A percentile compares a stretch with the other conserved stretches of the same genome.
phyloP scores from a whole-genome alignment of 73 alveolate species.

The Urostyla sp. region DNA sequence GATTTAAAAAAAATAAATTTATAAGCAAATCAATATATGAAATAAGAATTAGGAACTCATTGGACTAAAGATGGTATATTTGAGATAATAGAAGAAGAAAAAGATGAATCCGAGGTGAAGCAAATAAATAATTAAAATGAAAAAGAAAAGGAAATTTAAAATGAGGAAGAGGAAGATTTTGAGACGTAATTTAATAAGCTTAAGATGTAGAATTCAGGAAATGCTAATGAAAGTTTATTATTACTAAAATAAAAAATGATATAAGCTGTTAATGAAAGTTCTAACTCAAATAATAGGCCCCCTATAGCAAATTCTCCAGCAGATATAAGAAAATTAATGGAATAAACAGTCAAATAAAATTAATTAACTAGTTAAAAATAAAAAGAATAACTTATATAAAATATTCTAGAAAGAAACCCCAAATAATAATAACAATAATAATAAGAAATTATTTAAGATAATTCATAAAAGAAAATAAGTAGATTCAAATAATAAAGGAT shows the following conservation, averaged over 20 bases:
- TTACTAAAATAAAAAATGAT: neutral
- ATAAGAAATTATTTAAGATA: slow-evolving; percentile 9
- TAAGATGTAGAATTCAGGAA: neutral
- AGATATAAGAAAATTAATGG: slow-evolving; percentile 49
- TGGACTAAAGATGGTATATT: slow-evolving; percentile 61
- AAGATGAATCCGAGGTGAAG: neutral
- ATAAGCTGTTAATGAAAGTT: neutral
- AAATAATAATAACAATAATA: neutral
- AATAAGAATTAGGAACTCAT: slow-evolving; percentile 22
- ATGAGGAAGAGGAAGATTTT: slow-evolving; percentile 4
- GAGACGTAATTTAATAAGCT: neutral
- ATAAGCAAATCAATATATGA: neutral
- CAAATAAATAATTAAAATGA: too few species aligned
- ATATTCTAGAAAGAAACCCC: slow-evolving; percentile 22
- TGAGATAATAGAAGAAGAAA: slow-evolving; percentile 58
- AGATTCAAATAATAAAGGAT: slow-evolving; percentile 44
- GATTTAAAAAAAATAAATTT: neutral
- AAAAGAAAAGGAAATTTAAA: too few species aligned
- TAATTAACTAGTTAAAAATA: neutral
- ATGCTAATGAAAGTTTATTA: neutral
- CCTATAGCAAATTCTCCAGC: slow-evolving; percentile 43
- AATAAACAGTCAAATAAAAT: neutral
- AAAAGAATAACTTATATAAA: slow-evolving; percentile 6
- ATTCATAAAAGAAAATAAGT: slow-evolving; percentile 31
- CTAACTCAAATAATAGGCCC: neutral